A percentile compares a stretch with the other conserved stretches of the same genome.
Conservation (phyloP, 1,284 basidiomycete species). For the Ustilago loliicola region DNA sequence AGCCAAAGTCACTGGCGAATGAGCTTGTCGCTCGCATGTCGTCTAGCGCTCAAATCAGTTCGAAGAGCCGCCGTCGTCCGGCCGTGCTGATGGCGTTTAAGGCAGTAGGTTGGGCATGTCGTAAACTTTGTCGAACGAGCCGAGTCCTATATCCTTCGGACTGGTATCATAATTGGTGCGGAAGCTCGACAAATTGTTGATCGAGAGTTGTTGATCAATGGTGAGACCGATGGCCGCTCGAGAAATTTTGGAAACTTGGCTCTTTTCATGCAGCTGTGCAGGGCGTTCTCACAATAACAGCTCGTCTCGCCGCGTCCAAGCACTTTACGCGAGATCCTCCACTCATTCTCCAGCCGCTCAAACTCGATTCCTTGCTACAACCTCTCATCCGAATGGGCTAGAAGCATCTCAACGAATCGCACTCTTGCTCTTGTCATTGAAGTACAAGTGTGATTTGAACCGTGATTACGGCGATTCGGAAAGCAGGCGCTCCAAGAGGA, state of each 20-base stretch:
- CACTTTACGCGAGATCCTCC: slow-evolving; percentile 16
- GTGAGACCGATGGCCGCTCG: neutral
- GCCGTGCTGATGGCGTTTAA: neutral
- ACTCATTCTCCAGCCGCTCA: neutral
- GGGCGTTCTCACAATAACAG: slow-evolving; percentile 6
- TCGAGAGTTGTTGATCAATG: slow-evolving; percentile 3
- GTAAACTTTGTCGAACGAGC: neutral
- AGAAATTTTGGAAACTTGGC: slow-evolving; percentile 22
- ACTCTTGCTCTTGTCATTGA: neutral
- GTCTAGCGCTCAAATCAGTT: neutral
- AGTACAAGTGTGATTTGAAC: too few species aligned
- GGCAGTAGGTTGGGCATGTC: neutral
- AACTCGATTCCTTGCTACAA: too few species aligned
- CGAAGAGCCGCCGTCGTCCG: neutral
- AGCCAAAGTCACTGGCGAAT: neutral
- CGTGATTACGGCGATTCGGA: neutral
- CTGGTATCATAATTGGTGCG: neutral
- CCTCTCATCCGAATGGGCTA: neutral
- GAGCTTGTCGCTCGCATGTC: slow-evolving; percentile 3
- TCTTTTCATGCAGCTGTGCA: slow-evolving; percentile 4
- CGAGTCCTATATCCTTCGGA: too few species aligned
- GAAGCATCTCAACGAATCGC: neutral
- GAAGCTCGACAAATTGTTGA: neutral
- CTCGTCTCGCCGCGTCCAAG: neutral
- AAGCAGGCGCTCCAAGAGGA: neutral